A percentile compares a stretch with the other conserved stretches of the same genome.
These are phyloP conservation scores for Termitomyces sp. DNA, from an alignment of 768 basidiomycete species.

Conservation along the genomic window DNA sequence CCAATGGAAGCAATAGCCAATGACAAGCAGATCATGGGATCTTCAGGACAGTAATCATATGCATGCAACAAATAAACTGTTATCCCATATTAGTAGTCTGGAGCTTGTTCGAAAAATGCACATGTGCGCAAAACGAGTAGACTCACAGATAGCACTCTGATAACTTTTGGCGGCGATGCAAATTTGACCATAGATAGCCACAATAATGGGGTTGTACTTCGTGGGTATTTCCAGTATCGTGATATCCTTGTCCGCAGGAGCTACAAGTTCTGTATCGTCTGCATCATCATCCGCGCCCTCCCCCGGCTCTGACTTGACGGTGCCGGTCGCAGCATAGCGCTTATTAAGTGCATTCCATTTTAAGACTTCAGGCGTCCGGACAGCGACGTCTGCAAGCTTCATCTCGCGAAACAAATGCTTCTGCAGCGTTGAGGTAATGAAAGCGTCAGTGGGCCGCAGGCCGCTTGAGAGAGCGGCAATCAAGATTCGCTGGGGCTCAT, in stretches of 20 bases:
- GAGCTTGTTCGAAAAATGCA: neutral
- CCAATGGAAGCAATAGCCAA: constrained; percentile 84
- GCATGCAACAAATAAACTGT: constrained; percentile 72
- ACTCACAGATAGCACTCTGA: constrained; percentile 86
- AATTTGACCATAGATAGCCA: constrained; percentile 77
- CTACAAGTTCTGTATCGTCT: constrained; percentile 18
- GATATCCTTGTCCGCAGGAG: constrained; percentile 10
- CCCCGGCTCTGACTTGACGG: constrained; percentile 32
- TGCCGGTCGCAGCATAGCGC: constrained; percentile 44
- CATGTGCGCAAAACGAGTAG: neutral
- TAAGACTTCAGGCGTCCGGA: constrained; percentile 52
- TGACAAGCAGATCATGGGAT: constrained; percentile 81
- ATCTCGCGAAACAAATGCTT: constrained; percentile 84
- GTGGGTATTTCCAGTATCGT: constrained; percentile 43
- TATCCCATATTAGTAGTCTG: neutral
- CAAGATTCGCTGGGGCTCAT: constrained; percentile 78
- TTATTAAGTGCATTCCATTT: constrained; percentile 58
- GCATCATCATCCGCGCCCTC: constrained; percentile 28
- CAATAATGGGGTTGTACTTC: constrained; percentile 64
- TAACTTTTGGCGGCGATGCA: constrained; percentile 83
- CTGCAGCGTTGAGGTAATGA: constrained; percentile 73
- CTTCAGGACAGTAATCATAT: constrained; percentile 76
- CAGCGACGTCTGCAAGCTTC: constrained; percentile 59
- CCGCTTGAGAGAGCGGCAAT: constrained; percentile 71
- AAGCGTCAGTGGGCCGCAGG: constrained; percentile 61